These are phyloP conservation scores for Kwoniella sp. DNA, from an alignment of 768 basidiomycete genomes.

Conservation along the genomic window DNA sequence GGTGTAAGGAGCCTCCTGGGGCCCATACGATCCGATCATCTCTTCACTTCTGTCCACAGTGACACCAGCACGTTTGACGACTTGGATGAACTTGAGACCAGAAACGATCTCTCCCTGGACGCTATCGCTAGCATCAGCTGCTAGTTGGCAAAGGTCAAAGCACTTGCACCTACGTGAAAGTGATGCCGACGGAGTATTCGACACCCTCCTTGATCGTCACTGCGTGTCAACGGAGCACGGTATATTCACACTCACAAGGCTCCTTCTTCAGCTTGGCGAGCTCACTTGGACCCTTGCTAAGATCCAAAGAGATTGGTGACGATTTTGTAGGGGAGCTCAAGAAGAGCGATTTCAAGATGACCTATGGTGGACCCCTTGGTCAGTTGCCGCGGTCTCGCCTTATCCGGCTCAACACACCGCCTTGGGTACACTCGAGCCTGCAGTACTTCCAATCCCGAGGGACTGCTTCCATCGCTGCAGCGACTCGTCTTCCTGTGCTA, in stretches of 20 bases:
- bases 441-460: constrained; percentile 66
- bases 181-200: constrained; percentile 63
- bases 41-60: constrained; percentile 68
- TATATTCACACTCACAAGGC: constrained; percentile 60
- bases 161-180: no score
- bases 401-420: no score
- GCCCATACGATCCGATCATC: constrained; percentile 93
- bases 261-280: constrained; percentile 67
- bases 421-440: constrained; percentile 55
- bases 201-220: constrained; percentile 55
- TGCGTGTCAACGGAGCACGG: background rate
- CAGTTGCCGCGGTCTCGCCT: background rate
- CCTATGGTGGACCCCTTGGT: constrained; percentile 13
- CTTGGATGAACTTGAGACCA: constrained; percentile 65
- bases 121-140: constrained; percentile 52
- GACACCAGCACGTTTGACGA: constrained; percentile 73
- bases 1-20: constrained; percentile 63
- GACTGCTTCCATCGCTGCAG: constrained; percentile 93
- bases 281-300: constrained; percentile 55
- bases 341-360: constrained; percentile 58
- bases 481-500: constrained; percentile 71
- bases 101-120: constrained; percentile 82
- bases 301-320: constrained; percentile 61
- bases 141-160: no score
- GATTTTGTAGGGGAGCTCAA: constrained; percentile 71